phyloP scores from a whole-genome alignment of 2,329 filamentous ascomycete species.

The Apiospora kogelbergensis region DNA sequence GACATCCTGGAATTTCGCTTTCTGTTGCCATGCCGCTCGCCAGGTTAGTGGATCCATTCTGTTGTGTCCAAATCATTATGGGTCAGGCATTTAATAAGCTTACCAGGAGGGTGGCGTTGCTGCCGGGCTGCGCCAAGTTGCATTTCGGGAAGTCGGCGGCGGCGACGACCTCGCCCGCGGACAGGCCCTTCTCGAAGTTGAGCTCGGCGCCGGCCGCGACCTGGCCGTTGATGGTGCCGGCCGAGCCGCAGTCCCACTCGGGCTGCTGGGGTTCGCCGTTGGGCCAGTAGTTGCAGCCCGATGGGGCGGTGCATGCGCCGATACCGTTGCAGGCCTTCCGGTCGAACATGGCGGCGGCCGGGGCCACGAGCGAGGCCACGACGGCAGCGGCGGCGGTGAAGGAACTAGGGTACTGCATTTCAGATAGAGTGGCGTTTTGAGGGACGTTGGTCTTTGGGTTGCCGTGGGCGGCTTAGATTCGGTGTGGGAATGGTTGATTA shows the following conservation, averaged over 20 bases:
- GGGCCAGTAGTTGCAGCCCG: neutral
- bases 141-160: conserved; percentile 8
- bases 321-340: neutral
- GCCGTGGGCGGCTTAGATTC: neutral
- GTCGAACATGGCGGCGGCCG: conserved; percentile 5
- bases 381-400: neutral
- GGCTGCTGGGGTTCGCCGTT: neutral
- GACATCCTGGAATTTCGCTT: neutral
- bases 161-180: neutral
- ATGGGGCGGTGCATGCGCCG: neutral
- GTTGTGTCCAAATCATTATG: neutral
- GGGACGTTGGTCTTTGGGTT: neutral
- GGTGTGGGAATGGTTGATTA: neutral
- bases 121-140: conserved; percentile 3
- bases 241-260: conserved; percentile 7
- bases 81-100: neutral
- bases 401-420: neutral
- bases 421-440: neutral
- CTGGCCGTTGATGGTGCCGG: conserved; percentile 9
- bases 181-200: neutral
- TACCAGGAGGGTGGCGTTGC: neutral
- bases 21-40: neutral
- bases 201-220: neutral
- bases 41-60: neutral
- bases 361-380: neutral